Percentiles rank a stretch among this genome's conserved stretches.
phyloP scores from a whole-genome alignment of 202 grass and related monocot genomes.

The Musa balbisiana region DNA sequence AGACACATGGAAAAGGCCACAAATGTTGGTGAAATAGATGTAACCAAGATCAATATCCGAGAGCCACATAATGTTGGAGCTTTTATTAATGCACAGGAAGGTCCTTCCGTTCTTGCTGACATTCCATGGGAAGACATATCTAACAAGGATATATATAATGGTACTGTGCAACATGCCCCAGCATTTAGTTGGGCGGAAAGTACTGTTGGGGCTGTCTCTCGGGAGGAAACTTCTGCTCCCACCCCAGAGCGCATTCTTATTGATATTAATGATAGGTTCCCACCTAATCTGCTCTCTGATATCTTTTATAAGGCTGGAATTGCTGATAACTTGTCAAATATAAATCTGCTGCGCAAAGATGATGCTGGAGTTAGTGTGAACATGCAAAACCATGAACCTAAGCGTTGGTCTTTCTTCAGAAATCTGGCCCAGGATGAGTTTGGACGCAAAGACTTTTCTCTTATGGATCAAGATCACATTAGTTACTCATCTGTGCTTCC shows the following conservation, averaged over 20 bases:
- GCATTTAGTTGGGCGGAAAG: slow-evolving; percentile 31
- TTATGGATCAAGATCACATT: slow-evolving; percentile 38
- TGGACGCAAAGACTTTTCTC: slow-evolving; percentile 49
- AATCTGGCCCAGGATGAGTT: slow-evolving; percentile 83
- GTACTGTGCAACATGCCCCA: slow-evolving; percentile 24
- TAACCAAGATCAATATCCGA: slow-evolving; percentile 40
- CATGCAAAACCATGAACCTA: slow-evolving; percentile 78
- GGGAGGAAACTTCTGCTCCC: slow-evolving; percentile 30
- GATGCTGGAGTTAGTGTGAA: slow-evolving; percentile 86
- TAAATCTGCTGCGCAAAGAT: slow-evolving; percentile 40
- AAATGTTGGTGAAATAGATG: slow-evolving; percentile 32
- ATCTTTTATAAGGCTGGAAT: slow-evolving; percentile 73
- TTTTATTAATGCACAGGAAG: slow-evolving; percentile 23
- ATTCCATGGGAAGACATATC: slow-evolving; percentile 36
- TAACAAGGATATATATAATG: slow-evolving; percentile 17
- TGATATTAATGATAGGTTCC: slow-evolving; percentile 49
- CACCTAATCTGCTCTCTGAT: slow-evolving; percentile 84
- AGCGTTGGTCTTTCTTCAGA: slow-evolving; percentile 96
- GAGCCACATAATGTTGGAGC: slow-evolving; percentile 23
- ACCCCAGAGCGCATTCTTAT: slow-evolving; percentile 42
- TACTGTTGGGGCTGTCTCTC: slow-evolving; percentile 28
- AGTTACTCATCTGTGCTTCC: slow-evolving; percentile 9
- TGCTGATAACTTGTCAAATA: slow-evolving; percentile 46
- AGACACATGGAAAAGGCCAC: slow-evolving; percentile 33
- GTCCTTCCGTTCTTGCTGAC: slow-evolving; percentile 35